These are phyloP conservation scores for Pythium monospermum DNA, from an alignment of 352 stramenopile species.

Conservation along the genomic window DNA sequence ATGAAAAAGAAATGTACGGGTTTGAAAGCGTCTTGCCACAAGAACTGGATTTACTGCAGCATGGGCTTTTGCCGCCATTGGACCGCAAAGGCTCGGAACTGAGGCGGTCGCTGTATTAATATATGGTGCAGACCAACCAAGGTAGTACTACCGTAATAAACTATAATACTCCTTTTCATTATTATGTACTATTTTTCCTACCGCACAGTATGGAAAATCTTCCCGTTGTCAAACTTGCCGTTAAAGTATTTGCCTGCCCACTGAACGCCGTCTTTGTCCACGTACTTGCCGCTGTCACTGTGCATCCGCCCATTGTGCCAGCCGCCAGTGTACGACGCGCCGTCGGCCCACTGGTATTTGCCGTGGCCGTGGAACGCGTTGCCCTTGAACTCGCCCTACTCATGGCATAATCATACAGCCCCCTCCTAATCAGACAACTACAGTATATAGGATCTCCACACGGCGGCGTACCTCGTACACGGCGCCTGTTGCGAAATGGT, in stretches of 20 bases:
- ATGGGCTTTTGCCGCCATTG: slow-evolving; percentile 47
- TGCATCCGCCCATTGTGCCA: slow-evolving; percentile 76
- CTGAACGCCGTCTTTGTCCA: slow-evolving; percentile 67
- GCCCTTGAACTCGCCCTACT: slow-evolving; percentile 48
- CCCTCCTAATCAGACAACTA: no score
- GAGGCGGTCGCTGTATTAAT: slow-evolving; percentile 34
- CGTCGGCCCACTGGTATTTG: slow-evolving; percentile 63
- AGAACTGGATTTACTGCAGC: slow-evolving; percentile 64
- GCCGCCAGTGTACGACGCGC: slow-evolving; percentile 48
- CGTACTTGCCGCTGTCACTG: slow-evolving; percentile 50
- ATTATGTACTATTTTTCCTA: slow-evolving; percentile 24
- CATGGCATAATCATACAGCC: not conserved
- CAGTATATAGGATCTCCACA: not conserved
- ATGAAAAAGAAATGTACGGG: slow-evolving; percentile 66
- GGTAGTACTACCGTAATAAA: no score
- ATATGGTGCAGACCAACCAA: not conserved
- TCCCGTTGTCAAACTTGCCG: slow-evolving; percentile 82
- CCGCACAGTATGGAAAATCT: slow-evolving; percentile 70
- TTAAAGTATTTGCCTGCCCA: slow-evolving; percentile 73
- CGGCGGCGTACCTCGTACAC: slow-evolving; percentile 46
- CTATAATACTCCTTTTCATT: not conserved
- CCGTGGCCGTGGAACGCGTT: slow-evolving; percentile 63
- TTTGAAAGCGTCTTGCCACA: slow-evolving; percentile 52
- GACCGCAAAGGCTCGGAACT: slow-evolving; percentile 60
- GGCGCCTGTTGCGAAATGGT: slow-evolving; percentile 62